A percentile compares a stretch with the other conserved stretches of the same genome.
phyloP scores from a whole-genome alignment of 345 rosid species.

The Theobroma cacao region DNA sequence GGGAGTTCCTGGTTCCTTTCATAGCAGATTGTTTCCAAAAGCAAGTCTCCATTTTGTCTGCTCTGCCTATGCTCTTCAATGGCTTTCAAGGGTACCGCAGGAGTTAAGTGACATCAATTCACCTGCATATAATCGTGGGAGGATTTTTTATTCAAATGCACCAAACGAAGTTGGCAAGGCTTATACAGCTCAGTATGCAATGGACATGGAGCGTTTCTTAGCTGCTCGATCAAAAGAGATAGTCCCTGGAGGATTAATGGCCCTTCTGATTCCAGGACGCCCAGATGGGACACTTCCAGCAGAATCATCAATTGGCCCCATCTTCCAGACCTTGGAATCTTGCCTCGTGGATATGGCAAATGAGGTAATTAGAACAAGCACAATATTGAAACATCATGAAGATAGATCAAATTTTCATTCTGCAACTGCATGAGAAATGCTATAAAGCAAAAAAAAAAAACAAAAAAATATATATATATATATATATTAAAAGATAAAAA shows the following conservation, averaged over 20 bases:
- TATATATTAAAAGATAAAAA: too few relatives aligned
- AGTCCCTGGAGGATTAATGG: constrained; percentile 20
- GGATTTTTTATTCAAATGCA: constrained; percentile 13
- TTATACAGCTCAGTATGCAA: constrained; percentile 8
- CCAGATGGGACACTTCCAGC: constrained; percentile 3
- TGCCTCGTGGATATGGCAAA: constrained; percentile 16
- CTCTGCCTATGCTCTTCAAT: constrained; percentile 10
- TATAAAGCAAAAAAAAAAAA: too few relatives aligned
- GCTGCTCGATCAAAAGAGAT: constrained; percentile 19
- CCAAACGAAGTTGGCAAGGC: constrained; percentile 13
- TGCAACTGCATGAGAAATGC: too few relatives aligned
- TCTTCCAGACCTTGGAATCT: background rate
- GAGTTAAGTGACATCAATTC: constrained; percentile 6
- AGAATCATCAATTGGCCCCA: background rate
- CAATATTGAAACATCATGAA: too few relatives aligned
- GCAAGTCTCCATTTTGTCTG: background rate
- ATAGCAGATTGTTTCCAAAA: constrained; percentile 15
- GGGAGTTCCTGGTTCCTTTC: constrained; percentile 19
- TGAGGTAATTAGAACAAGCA: constrained; percentile 6
- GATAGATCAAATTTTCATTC: too few relatives aligned
- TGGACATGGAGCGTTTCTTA: constrained; percentile 15
- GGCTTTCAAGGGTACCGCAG: constrained; percentile 8
- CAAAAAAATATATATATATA: too few relatives aligned
- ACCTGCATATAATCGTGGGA: background rate
- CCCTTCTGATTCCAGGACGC: background rate